phyloP scores from a whole-genome alignment of 2,329 filamentous ascomycete species.

The Phoma sp. region DNA sequence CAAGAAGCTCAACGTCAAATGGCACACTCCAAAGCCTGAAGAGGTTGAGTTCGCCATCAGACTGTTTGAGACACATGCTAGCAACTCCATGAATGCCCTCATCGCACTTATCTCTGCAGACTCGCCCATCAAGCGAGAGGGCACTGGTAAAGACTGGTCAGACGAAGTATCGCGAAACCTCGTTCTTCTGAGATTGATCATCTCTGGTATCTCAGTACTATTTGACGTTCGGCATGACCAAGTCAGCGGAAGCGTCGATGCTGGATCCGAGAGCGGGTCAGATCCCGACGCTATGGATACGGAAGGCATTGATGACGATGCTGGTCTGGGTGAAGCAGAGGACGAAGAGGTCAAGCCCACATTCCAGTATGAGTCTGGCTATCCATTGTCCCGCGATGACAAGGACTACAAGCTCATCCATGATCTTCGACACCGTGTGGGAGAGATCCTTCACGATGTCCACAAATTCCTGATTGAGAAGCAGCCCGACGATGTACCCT shows the following conservation, averaged over 20 bases:
- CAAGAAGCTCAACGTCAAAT: constrained; percentile 80
- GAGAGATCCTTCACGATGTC: constrained; percentile 80
- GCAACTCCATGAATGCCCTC: constrained; percentile 76
- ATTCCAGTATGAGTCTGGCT: constrained; percentile 89
- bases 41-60: constrained; percentile 91
- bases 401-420: constrained; percentile 76
- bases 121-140: constrained; percentile 84
- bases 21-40: constrained; percentile 82
- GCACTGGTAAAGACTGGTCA: constrained; percentile 98
- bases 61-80: constrained; percentile 84
- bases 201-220: constrained; percentile 87
- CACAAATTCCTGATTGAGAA: constrained; percentile 83
- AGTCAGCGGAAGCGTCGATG: constrained; percentile 40
- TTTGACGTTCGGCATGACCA: constrained; percentile 73
- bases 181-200: constrained; percentile 84
- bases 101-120: constrained; percentile 80
- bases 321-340: constrained; percentile 70
- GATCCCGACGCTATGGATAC: constrained; percentile 53
- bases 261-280: constrained; percentile 61
- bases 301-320: constrained; percentile 57
- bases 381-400: constrained; percentile 72
- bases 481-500: constrained; percentile 94
- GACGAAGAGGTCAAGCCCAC: constrained; percentile 85
- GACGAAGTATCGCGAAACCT: constrained; percentile 93
- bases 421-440: constrained; percentile 78